phyloP scores from a whole-genome alignment of 139 green algal species.

The Closterium sp. region DNA sequence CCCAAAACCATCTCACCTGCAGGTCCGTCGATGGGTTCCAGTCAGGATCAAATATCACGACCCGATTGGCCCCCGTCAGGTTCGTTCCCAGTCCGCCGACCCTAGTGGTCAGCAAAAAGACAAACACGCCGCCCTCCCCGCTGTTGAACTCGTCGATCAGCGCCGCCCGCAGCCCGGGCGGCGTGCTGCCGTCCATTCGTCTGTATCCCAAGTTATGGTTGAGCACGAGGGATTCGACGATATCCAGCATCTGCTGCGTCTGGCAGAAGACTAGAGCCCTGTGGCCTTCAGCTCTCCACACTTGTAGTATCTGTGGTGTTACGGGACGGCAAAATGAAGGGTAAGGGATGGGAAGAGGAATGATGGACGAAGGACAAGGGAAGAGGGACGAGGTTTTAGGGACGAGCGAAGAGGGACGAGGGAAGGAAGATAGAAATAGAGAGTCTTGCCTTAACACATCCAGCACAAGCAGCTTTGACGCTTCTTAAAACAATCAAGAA shows the following conservation, averaged over 20 bases:
- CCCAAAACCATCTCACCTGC: constrained; percentile 51
- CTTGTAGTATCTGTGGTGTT: not conserved
- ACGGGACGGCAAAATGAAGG: not conserved
- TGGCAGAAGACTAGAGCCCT: constrained; percentile 56
- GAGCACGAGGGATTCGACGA: constrained; percentile 76
- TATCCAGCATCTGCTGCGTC: constrained; percentile 96
- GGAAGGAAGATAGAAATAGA: too few species aligned
- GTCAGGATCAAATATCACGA: constrained; percentile 96
- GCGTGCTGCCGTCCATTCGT: constrained; percentile 91
- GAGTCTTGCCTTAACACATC: too few species aligned
- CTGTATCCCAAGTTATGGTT: constrained; percentile 67
- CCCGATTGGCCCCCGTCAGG: constrained; percentile 85
- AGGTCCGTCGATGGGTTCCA: constrained; percentile 94
- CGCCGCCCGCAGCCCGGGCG: constrained; percentile 64
- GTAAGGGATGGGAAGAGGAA: not conserved
- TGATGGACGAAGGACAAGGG: too few species aligned
- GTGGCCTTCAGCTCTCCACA: constrained; percentile 80
- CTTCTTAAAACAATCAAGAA: too few species aligned
- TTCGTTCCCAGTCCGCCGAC: constrained; percentile 95
- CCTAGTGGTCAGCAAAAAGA: constrained; percentile 93
- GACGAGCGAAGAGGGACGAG: not conserved
- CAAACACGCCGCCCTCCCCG: constrained; percentile 10
- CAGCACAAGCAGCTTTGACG: too few species aligned
- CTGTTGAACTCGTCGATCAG: constrained; percentile 75
- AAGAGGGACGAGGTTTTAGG: not conserved